Conservation (phyloP, 2,329 filamentous ascomycete genomes). For the Neonectria magnoliae region DNA sequence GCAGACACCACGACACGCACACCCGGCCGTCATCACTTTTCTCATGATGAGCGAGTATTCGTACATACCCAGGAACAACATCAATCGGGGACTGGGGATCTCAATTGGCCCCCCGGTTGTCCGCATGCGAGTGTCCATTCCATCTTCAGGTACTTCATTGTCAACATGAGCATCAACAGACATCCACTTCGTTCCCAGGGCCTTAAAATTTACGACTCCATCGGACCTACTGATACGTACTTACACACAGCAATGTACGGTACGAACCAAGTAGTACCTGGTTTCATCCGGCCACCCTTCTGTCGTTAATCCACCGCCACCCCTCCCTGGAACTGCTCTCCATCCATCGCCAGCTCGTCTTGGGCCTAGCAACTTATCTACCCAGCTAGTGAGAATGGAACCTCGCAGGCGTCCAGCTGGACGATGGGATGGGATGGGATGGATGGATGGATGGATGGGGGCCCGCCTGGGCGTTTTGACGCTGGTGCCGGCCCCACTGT, state of each 20-base stretch:
- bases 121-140: neutral
- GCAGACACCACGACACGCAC: neutral
- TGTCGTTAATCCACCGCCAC: neutral
- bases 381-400: no score
- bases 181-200: constrained; percentile 19
- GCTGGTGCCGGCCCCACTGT: constrained; percentile 39
- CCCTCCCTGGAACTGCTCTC: neutral
- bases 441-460: no score
- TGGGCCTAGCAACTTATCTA: neutral
- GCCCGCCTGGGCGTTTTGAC: constrained; percentile 26
- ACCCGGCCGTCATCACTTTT: neutral
- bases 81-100: neutral
- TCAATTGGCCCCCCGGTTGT: neutral
- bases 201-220: constrained; percentile 9
- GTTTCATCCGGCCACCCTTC: constrained; percentile 25
- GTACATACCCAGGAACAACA: neutral
- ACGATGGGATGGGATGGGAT: constrained; percentile 17
- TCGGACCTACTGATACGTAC: constrained; percentile 13
- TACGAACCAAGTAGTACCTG: constrained; percentile 1
- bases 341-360: neutral
- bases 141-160: neutral
- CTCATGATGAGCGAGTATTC: no score
- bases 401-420: neutral
- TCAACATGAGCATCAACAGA: constrained; percentile 13
- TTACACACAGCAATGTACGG: neutral